phyloP scores from a whole-genome alignment of 345 rosid genomes.

The Limnanthes douglasii region DNA sequence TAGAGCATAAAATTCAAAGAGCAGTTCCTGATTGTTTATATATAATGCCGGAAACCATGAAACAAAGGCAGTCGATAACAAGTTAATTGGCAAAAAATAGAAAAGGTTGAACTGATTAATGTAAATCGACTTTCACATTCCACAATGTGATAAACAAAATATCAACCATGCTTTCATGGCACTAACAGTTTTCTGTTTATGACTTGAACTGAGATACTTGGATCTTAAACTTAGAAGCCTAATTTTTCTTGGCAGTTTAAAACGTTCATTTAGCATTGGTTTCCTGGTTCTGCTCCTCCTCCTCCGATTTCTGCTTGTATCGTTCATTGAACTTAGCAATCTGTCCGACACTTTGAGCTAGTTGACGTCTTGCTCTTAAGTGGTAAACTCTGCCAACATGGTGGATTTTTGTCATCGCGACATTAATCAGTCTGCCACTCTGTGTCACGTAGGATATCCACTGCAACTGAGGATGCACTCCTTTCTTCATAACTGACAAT shows the following conservation, averaged over 20 bases:
- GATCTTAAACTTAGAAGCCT: no score
- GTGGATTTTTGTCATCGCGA: conserved; percentile 84
- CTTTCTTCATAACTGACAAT: conserved; percentile 61
- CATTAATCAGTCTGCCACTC: conserved; percentile 77
- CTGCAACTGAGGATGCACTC: conserved; percentile 89
- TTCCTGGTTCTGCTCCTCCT: conserved; percentile 12
- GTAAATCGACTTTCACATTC: no score
- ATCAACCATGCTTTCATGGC: no score
- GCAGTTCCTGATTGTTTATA: no score
- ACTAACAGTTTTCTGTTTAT: no score
- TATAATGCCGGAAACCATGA: no score
- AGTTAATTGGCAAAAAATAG: no score
- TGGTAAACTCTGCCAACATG: conserved; percentile 75
- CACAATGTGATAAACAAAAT: no score
- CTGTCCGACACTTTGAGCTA: conserved; percentile 81
- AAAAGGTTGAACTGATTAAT: no score
- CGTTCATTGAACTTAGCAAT: conserved; percentile 71
- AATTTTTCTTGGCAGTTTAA: background rate
- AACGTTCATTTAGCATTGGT: conserved; percentile 9
- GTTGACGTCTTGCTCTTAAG: conserved; percentile 73
- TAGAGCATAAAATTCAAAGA: no score
- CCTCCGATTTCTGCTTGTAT: conserved; percentile 41
- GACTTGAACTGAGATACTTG: no score
- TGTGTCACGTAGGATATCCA: conserved; percentile 92
- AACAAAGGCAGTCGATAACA: no score